Evolutionary conservation across 176 grass and related monocot genomes (phyloP), one percentile per base, ranked within the genome.

Genomic region (Carex myosuroides): DNA sequence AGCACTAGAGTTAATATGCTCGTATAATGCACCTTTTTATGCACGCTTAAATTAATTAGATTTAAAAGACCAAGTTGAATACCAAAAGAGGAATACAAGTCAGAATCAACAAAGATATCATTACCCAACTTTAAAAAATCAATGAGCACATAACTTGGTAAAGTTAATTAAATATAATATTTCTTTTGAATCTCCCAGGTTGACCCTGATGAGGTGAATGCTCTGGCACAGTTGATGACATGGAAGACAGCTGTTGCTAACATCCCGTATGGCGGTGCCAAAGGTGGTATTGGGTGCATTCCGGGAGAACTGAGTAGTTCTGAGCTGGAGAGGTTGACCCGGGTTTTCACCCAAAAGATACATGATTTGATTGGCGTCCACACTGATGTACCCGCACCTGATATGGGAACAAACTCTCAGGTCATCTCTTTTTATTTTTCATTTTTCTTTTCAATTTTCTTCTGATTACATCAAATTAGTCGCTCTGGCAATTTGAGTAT

Each of bases 211-310:
- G 94, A 97, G 60, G 92, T 97, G n/a, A 97, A 97, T 85, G 92
- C 94, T 11, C 88, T 97, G 85, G 94, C 94, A 81, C 94, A 97
- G 88, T 64, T 97, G 54, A 97, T 97, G 94, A 94, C 92, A 62
- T 97, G 94, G 92, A 97, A 97, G 78, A 97, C 92, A 61, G 94
- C 90, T 3, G 90, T 97, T 66, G 94, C 94, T 44, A 97, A 97
- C 65, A 91, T 97, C 85, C 94, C 94, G 8, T 97, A 97, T 85
- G 94, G 94, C 48, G 94, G 94, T 60, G 94, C 94, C 59, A 97
- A 97, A 79, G 94, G 94, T 73, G 94, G 94, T 87, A 97, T 97
- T 65, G 94, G 94, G 52, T 97, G 94, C 58, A 91, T 13, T 46
- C 94, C 94, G 21, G 94, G 92, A 81, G 92, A 91, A 1, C 65